A percentile compares a stretch with the other conserved stretches of the same genome.
Conservation (phyloP, 1,284 basidiomycete genomes). For the Inonotus hispidus region DNA sequence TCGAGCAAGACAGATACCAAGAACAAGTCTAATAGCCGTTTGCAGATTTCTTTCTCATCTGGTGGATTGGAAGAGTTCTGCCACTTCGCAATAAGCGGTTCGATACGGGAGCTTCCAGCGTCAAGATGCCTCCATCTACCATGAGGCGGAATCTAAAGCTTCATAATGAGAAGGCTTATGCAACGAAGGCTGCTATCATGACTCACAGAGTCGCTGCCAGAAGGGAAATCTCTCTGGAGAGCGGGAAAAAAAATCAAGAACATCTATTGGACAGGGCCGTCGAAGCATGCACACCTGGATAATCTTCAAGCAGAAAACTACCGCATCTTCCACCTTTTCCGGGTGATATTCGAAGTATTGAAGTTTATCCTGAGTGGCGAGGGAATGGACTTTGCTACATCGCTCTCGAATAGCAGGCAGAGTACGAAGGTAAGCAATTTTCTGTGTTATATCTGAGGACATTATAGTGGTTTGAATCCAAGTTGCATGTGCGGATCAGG, state of each 20-base stretch:
- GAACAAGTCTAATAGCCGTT: conserved; percentile 84
- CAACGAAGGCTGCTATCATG: background rate
- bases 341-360: conserved; percentile 86
- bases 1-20: conserved; percentile 91
- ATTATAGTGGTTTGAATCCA: conserved; percentile 9
- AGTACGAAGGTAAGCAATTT: conserved; percentile 75
- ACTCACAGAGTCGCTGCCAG: conserved; percentile 58
- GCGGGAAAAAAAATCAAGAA: conserved; percentile 4
- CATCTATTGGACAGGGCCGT: background rate
- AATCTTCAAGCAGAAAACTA: conserved; percentile 78
- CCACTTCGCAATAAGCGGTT: conserved; percentile 56
- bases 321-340: conserved; percentile 64
- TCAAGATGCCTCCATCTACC: conserved; percentile 90
- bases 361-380: conserved; percentile 68
- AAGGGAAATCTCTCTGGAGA: conserved; percentile 84
- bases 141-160: conserved; percentile 80
- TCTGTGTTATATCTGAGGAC: conserved; percentile 25
- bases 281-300: conserved; percentile 53
- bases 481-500: background rate
- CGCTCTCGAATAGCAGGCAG: conserved; percentile 85
- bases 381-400: conserved; percentile 72
- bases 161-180: background rate
- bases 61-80: conserved; percentile 40
- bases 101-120: conserved; percentile 55
- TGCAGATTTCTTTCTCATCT: conserved; percentile 57